These are phyloP conservation scores for Metschnikowia sp. DNA, from an alignment of 805 yeast genomes.

Conservation along the genomic window DNA sequence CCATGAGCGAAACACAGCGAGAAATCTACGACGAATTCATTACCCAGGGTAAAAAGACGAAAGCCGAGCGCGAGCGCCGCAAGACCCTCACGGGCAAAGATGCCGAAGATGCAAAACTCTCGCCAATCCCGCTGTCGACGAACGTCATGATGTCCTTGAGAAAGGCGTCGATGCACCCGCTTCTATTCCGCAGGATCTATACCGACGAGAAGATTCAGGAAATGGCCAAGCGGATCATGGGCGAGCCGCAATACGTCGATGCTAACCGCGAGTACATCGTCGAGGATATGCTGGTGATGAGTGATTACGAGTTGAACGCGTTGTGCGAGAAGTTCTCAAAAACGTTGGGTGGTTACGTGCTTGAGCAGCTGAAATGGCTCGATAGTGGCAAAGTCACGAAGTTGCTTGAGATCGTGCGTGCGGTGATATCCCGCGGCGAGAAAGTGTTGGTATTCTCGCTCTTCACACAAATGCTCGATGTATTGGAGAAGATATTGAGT, in stretches of 20 bases:
- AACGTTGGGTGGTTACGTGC: conserved; percentile 51
- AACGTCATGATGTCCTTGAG: conserved; percentile 85
- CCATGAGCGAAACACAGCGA: conserved; percentile 52
- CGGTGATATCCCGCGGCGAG: conserved; percentile 55
- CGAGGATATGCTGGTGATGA: conserved; percentile 95
- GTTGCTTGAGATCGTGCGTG: conserved; percentile 55
- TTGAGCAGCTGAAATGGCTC: conserved; percentile 53
- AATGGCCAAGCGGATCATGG: conserved; percentile 80
- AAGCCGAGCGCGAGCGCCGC: conserved; percentile 43
- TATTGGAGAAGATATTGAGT: conserved; percentile 72
- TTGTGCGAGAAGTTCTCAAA: conserved; percentile 71
- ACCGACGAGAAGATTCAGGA: conserved; percentile 49
- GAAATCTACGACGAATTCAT: conserved; percentile 62
- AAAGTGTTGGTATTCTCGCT: conserved; percentile 83
- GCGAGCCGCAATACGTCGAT: conserved; percentile 72
- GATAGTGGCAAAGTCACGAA: conserved; percentile 73
- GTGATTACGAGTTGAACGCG: conserved; percentile 80
- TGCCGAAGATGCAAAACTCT: conserved; percentile 29
- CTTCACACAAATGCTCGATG: conserved; percentile 89
- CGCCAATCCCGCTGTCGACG: conserved; percentile 45
- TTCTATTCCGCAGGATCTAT: conserved; percentile 69
- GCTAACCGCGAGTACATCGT: conserved; percentile 75
- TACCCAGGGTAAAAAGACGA: conserved; percentile 37
- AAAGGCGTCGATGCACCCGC: conserved; percentile 90
- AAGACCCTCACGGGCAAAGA: conserved; percentile 35